Evolutionary conservation across 139 green algal species (phyloP), one percentile per base, ranked within the genome.

Genomic region (Coccomyxa sp.): DNA sequence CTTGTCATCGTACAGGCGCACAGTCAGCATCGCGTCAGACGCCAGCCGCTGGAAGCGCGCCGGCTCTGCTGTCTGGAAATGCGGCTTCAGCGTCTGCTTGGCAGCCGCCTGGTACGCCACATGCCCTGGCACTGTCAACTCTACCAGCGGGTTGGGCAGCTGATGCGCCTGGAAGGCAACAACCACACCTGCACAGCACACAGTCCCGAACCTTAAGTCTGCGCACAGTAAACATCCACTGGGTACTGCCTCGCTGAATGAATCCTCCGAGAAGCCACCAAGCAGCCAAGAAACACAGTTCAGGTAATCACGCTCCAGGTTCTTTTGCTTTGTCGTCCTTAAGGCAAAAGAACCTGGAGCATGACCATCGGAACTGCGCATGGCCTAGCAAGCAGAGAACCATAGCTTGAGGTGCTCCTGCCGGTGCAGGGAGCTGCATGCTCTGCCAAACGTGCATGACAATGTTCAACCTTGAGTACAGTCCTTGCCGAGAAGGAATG

Each of bases 131-230:
- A 90, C 32, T 4, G 67, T 32, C 16, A 93, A 28, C 30, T 84
- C 81, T 38, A 93, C 89, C 76, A 84, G 58, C 0, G 89, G 88
- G 38, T 89, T 90, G 77, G 89, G 89, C 85, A 92, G 81, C 66
- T 93, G 86, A 59, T 80, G 87, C 59, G 88, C 88, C 27, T 85
- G 85, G 67, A 92, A 89, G 17, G 89, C 86, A 58, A 92, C 86
- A 23, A 91, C 88, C 18, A 92, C 88, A 21, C 89, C 89, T 87
- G 76, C 76, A 84, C 3, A 45, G 21, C 27, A 31, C 17, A 71
- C 63, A 71, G 63, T 28, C 63, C 18, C 21, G 1, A 71, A 28
- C n/a, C n/a, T 10, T 12, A 74, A 0, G 75, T 10, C 51, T n/a
- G 16, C 18, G 25, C 25, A 74, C 25, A 76, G 27, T 4, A 76